A percentile compares a stretch with the other conserved stretches of the same genome.
phyloP scores from a whole-genome alignment of 148 eudicot species.

The Nepenthes mirabilis region DNA sequence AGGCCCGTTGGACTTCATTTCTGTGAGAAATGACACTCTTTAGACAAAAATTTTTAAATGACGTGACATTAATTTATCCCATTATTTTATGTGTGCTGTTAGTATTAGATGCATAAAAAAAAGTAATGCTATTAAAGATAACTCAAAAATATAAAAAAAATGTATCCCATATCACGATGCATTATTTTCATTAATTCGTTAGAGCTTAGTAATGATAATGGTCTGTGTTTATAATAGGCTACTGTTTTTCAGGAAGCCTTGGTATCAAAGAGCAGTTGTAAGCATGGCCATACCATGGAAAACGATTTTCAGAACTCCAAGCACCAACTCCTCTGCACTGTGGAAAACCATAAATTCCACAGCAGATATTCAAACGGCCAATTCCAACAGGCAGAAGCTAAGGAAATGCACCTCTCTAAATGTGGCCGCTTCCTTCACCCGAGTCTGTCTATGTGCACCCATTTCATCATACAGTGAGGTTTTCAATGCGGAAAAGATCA shows the following conservation, averaged over 20 bases:
- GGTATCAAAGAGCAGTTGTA: slow-evolving; percentile 74
- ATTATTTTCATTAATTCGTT: too few species aligned
- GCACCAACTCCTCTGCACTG: slow-evolving; percentile 21
- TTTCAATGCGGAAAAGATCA: slow-evolving; percentile 28
- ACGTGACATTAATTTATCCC: too few species aligned
- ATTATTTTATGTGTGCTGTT: neutral
- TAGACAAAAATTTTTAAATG: too few species aligned
- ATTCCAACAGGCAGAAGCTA: slow-evolving; percentile 36
- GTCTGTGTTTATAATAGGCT: too few species aligned
- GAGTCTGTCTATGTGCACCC: slow-evolving; percentile 86
- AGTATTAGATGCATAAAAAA: neutral
- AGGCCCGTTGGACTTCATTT: too few species aligned
- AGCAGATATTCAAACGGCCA: slow-evolving; percentile 16
- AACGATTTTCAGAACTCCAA: slow-evolving; percentile 40
- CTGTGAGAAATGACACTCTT: too few species aligned
- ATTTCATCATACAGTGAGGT: slow-evolving; percentile 75
- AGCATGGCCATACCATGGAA: slow-evolving; percentile 71
- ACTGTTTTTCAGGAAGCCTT: slow-evolving; percentile 48
- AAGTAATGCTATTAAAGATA: too few species aligned
- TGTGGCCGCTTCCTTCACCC: slow-evolving; percentile 69
- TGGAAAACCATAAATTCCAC: slow-evolving; percentile 41
- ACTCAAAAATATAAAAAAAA: neutral
- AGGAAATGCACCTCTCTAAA: slow-evolving; percentile 62
- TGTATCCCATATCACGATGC: too few species aligned
- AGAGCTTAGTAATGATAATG: too few species aligned